These are phyloP conservation scores for Alternaria angustiovoidea DNA, from an alignment of 2,329 filamentous ascomycete species.

Conservation along the genomic window DNA sequence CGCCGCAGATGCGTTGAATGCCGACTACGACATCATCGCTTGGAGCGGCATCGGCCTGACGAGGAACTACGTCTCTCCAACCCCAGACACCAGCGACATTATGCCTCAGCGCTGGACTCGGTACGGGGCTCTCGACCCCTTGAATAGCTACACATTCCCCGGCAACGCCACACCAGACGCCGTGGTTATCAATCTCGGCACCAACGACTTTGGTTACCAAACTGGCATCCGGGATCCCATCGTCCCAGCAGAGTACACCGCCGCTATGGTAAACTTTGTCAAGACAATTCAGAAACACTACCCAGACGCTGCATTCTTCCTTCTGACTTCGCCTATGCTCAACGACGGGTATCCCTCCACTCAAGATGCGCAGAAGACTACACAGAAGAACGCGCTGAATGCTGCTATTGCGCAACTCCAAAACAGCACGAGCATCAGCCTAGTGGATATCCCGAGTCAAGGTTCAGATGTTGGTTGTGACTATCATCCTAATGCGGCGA, in stretches of 20 bases:
- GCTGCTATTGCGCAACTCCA: conserved; percentile 43
- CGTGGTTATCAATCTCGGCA: conserved; percentile 57
- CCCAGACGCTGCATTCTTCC: conserved; percentile 50
- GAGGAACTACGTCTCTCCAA: conserved; percentile 49
- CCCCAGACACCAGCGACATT: conserved; percentile 43
- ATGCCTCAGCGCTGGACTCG: conserved; percentile 56
- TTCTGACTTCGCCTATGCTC: conserved; percentile 54
- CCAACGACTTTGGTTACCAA: conserved; percentile 55
- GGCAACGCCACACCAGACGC: conserved; percentile 42
- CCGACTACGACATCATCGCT: conserved; percentile 56
- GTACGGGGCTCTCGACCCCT: conserved; percentile 54
- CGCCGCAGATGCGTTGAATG: conserved; percentile 52
- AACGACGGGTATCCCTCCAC: conserved; percentile 50
- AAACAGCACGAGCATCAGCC: conserved; percentile 42
- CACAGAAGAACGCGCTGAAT: conserved; percentile 47
- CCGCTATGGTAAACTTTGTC: conserved; percentile 41
- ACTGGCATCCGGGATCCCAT: conserved; percentile 21
- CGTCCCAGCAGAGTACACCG: conserved; percentile 17
- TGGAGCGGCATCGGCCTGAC: conserved; percentile 57
- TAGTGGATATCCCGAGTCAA: conserved; percentile 56
- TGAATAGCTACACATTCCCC: conserved; percentile 52
- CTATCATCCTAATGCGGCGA: conserved; percentile 54
- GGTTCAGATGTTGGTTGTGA: conserved; percentile 54
- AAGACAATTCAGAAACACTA: conserved; percentile 48
- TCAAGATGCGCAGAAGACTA: conserved; percentile 49